A percentile compares a stretch with the other conserved stretches of the same genome.
phyloP scores from a whole-genome alignment of 1,284 basidiomycete species.

The Boletus sp. region DNA sequence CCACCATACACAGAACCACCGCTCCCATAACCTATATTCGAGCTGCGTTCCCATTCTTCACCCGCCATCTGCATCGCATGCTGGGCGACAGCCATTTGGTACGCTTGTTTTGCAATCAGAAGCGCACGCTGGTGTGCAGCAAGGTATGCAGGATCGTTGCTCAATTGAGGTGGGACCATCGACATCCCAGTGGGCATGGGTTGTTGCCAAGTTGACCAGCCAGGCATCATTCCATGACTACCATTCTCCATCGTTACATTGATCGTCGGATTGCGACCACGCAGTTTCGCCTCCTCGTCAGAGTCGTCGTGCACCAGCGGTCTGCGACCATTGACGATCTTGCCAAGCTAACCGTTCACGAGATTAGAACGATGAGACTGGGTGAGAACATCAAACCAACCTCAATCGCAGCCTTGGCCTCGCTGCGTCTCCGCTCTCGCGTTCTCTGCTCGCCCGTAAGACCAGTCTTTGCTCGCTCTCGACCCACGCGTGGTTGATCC shows the following conservation, averaged over 20 bases:
- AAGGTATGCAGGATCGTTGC: constrained; percentile 57
- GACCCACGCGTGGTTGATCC: constrained; percentile 33
- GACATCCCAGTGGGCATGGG: constrained; percentile 33
- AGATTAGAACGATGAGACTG: constrained; percentile 7
- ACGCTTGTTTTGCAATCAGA: constrained; percentile 80
- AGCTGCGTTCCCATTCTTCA: constrained; percentile 85
- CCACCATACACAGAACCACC: constrained; percentile 40
- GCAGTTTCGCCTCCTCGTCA: constrained; percentile 47
- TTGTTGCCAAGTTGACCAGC: constrained; percentile 38
- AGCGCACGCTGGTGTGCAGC: constrained; percentile 82
- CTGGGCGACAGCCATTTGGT: constrained; percentile 83
- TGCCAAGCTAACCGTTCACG: constrained; percentile 61
- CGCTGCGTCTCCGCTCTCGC: constrained; percentile 68
- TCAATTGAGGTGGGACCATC: constrained; percentile 38
- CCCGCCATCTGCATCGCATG: constrained; percentile 82
- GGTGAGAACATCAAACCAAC: constrained; percentile 44
- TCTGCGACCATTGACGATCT: constrained; percentile 75
- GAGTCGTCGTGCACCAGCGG: constrained; percentile 59
- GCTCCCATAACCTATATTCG: constrained; percentile 49
- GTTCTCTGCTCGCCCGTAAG: constrained; percentile 53
- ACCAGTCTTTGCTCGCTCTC: constrained; percentile 40
- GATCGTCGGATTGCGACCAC: constrained; percentile 34
- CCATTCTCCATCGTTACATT: constrained; percentile 50
- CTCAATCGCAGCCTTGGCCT: constrained; percentile 80
- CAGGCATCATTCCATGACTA: constrained; percentile 37